Evolutionary conservation across 495 filamentous ascomycete species (phyloP).

Genomic region (Chaetomidium leptoderma): DNA sequence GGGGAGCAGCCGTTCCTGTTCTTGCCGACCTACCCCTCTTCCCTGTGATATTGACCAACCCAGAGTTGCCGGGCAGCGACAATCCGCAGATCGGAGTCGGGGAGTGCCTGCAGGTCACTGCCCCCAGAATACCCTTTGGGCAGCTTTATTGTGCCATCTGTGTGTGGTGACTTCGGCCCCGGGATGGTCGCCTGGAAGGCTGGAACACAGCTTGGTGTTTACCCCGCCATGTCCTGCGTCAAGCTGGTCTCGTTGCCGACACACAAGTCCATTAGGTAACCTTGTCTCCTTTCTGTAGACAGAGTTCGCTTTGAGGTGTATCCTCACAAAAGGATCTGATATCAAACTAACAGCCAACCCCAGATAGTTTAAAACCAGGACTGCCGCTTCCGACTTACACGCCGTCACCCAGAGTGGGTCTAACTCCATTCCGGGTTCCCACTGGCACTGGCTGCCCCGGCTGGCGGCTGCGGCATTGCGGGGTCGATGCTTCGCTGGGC

Average conservation of each 20-base stretch:
- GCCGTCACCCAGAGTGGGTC: conserved; percentile 3
- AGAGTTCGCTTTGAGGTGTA: not conserved
- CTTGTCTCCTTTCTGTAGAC: not conserved
- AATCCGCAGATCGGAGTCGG: conserved; percentile 3
- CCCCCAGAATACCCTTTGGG: not conserved
- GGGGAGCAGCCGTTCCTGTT: conserved; percentile 13
- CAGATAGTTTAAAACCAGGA: too few relatives aligned
- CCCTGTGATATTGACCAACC: conserved; percentile 1
- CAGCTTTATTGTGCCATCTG: too few relatives aligned
- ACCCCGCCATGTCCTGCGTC: not conserved
- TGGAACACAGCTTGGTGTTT: not conserved
- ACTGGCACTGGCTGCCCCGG: not conserved
- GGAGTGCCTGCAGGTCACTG: conserved; percentile 1
- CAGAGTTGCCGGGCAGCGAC: not conserved
- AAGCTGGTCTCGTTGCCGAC: not conserved
- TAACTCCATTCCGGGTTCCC: conserved; percentile 9
- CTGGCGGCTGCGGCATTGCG: conserved; percentile 10
- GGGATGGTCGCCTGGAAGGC: not conserved
- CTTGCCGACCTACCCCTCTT: conserved; percentile 17
- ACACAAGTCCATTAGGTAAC: not conserved
- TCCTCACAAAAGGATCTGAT: not conserved
- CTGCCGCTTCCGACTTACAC: conserved; percentile 3
- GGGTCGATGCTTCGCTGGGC: not conserved
- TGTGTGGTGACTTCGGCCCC: too few relatives aligned
- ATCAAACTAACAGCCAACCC: not conserved